phyloP scores from a whole-genome alignment of 2,329 filamentous ascomycete genomes.

The Claviceps sp. region DNA sequence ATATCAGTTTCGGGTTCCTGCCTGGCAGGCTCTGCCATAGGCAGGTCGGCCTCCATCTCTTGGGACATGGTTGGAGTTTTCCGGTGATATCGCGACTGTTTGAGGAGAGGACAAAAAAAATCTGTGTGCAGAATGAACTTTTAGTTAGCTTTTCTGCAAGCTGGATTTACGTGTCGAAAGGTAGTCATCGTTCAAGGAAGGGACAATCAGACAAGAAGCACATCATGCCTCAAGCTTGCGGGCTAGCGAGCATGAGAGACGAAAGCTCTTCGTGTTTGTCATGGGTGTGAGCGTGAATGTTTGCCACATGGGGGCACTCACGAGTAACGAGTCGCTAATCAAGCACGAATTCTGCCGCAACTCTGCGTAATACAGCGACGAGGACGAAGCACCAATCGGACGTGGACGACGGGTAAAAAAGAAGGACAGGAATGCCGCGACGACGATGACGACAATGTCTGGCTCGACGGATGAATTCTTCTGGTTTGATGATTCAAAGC shows the following conservation, averaged over 20 bases:
- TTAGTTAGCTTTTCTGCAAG: background rate
- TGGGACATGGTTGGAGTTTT: slow-evolving; percentile 3
- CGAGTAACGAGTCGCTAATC: background rate
- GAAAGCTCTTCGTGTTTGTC: background rate
- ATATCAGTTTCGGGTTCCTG: slow-evolving; percentile 6
- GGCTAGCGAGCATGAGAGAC: background rate
- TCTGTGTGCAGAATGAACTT: background rate
- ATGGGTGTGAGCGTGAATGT: background rate
- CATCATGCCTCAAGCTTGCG: background rate
- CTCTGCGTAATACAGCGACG: background rate
- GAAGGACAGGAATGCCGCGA: background rate
- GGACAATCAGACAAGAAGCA: background rate
- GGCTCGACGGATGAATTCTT: background rate
- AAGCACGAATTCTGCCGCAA: background rate
- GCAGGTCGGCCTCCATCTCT: slow-evolving; percentile 4
- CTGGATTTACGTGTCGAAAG: background rate
- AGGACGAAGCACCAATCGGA: background rate
- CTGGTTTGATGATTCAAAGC: background rate
- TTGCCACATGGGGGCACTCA: background rate
- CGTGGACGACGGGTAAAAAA: background rate
- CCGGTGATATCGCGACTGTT: background rate
- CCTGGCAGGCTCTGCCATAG: slow-evolving; percentile 2
- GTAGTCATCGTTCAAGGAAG: background rate
- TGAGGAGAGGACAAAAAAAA: no score
- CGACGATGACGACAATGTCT: background rate